Evolutionary conservation across 106 monocot genomes (phyloP).

Genomic region (Platanthera guangdongensis): DNA sequence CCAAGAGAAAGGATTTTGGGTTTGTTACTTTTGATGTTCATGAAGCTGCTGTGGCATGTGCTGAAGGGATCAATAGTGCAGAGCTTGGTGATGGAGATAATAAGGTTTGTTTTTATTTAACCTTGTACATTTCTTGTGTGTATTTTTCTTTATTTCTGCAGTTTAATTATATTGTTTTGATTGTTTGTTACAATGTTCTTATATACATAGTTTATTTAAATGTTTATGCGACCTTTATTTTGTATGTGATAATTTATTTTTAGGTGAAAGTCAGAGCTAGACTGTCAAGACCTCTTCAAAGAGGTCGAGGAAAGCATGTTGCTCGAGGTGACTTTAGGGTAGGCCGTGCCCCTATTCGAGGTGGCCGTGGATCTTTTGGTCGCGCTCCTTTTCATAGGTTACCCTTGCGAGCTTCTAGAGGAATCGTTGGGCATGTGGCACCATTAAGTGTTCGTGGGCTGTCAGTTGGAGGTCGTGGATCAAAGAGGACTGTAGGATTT

Average conservation of each 20-base stretch:
- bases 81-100: conserved; percentile 80
- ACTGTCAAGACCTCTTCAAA: conserved; percentile 75
- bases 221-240: not conserved
- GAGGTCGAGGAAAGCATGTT: conserved; percentile 49
- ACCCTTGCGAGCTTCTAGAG: conserved; percentile 18
- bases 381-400: conserved; percentile 34
- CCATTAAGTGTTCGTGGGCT: conserved; percentile 23
- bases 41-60: conserved; percentile 77
- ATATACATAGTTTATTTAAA: not conserved
- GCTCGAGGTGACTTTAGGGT: conserved; percentile 45
- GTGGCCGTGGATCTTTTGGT: conserved; percentile 28
- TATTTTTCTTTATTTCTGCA: not conserved
- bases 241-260: not conserved
- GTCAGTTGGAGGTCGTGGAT: conserved; percentile 21
- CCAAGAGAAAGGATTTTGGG: conserved; percentile 94
- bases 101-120: conserved; percentile 45
- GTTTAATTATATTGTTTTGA: not conserved
- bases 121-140: not conserved
- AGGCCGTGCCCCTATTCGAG: conserved; percentile 19
- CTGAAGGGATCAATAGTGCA: conserved; percentile 74
- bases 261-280: conserved; percentile 87
- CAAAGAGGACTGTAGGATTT: conserved; percentile 30
- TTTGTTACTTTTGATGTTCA: conserved; percentile 92
- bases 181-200: not conserved
- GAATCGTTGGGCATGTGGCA: conserved; percentile 15